These are phyloP conservation scores for Arabidopsis suecica DNA, from an alignment of 345 rosid genomes.

Conservation along the genomic window DNA sequence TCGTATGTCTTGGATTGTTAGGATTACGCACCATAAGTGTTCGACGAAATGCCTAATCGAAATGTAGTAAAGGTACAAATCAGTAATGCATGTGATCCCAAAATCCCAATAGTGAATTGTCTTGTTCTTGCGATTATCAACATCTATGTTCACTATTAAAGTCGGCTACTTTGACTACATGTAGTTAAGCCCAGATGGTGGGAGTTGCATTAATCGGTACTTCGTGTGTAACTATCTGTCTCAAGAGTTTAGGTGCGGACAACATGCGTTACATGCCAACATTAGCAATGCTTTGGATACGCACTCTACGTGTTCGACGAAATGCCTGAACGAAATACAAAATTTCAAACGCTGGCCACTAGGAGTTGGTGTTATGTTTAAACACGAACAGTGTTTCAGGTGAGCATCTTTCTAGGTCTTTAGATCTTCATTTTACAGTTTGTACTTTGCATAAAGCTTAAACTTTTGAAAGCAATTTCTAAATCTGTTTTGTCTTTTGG, in stretches of 20 bases:
- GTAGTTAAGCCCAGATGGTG: too few species aligned
- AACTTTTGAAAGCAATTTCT: not conserved
- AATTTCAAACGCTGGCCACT: not conserved
- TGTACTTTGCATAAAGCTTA: not conserved
- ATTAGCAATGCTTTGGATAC: too few species aligned
- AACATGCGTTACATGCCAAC: too few species aligned
- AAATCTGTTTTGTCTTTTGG: not conserved
- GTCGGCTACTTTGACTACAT: too few species aligned
- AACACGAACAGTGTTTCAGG: constrained; percentile 6
- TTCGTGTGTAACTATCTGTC: too few species aligned
- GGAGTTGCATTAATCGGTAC: too few species aligned
- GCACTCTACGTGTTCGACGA: not conserved
- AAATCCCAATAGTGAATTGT: too few species aligned
- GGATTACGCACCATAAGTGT: not conserved
- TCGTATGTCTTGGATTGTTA: not conserved
- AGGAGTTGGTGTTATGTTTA: not conserved
- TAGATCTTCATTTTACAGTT: not conserved
- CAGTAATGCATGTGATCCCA: too few species aligned
- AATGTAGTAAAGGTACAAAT: too few species aligned
- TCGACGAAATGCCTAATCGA: constrained; percentile 14
- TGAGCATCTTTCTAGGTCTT: constrained; percentile 2
- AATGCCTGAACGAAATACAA: not conserved
- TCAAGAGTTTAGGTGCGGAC: too few species aligned
- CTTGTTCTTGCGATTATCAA: too few species aligned
- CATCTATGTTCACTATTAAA: too few species aligned